Percentiles rank a stretch among this genome's conserved stretches.
Conservation (phyloP, 129 eudicot species). For the Kitagawia praeruptora region DNA sequence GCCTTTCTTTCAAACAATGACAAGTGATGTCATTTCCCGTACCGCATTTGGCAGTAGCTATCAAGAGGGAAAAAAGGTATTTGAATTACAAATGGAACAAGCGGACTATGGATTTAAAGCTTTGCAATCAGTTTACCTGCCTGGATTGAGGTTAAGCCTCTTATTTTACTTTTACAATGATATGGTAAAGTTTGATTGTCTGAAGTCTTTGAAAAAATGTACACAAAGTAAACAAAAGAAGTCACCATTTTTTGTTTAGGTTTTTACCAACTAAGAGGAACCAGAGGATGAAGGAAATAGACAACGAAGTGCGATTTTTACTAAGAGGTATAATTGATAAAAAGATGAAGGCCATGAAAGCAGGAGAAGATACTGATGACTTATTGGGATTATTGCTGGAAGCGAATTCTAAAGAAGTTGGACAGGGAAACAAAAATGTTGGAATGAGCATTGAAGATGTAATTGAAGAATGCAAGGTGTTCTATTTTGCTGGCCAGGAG, state of each 20-base stretch:
- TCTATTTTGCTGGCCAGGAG: constrained; percentile 41
- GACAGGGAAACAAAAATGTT: constrained; percentile 17
- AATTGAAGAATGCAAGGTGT: constrained; percentile 31
- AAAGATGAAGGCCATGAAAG: constrained; percentile 21
- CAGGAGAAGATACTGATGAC: constrained; percentile 19
- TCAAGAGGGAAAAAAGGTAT: neutral
- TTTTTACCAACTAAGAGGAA: constrained; percentile 37
- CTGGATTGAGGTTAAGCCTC: constrained; percentile 3
- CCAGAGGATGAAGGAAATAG: constrained; percentile 29
- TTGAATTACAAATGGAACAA: constrained; percentile 2
- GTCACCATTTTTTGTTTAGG: neutral
- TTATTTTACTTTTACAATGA: too few relatives aligned
- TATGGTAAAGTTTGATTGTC: too few relatives aligned
- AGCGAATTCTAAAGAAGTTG: constrained; percentile 20
- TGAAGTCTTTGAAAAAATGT: too few relatives aligned
- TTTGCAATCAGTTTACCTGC: constrained; percentile 5
- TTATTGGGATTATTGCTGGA: constrained; percentile 28
- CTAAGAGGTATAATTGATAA: constrained; percentile 17
- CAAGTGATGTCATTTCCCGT: constrained; percentile 21
- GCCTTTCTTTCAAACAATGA: constrained; percentile 3
- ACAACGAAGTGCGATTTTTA: constrained; percentile 13
- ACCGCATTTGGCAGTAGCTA: constrained; percentile 10
- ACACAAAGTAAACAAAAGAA: neutral
- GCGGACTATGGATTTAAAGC: neutral
- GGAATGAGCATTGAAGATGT: constrained; percentile 27